Conservation (phyloP, 2,329 filamentous ascomycete genomes). For the Fusarium coffeatum region DNA sequence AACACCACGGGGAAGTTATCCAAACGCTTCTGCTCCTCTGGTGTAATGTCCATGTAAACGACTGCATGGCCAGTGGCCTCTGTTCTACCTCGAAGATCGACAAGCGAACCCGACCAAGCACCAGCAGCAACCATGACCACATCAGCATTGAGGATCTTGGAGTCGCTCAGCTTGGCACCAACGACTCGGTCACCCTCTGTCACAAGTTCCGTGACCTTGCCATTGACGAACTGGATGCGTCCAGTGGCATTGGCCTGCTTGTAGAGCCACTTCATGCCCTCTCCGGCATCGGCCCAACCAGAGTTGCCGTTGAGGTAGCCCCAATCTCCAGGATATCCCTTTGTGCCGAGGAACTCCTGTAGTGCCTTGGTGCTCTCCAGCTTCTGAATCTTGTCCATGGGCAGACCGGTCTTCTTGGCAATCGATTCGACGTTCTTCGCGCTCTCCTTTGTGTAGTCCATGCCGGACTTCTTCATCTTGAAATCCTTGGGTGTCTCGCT, state of each 20-base stretch:
- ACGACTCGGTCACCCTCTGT: constrained; percentile 57
- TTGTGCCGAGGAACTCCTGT: constrained; percentile 57
- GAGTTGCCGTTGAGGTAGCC: constrained; percentile 80
- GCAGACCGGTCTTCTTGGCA: constrained; percentile 53
- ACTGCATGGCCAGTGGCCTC: constrained; percentile 86
- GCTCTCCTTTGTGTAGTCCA: constrained; percentile 70
- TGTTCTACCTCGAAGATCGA: constrained; percentile 81
- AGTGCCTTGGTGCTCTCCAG: constrained; percentile 61
- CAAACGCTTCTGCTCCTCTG: constrained; percentile 75
- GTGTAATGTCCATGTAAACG: constrained; percentile 79
- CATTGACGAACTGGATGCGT: constrained; percentile 67
- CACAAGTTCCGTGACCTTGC: constrained; percentile 58
- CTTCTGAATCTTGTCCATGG: constrained; percentile 56
- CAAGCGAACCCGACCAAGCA: constrained; percentile 83
- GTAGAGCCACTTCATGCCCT: constrained; percentile 73
- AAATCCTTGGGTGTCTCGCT: constrained; percentile 54
- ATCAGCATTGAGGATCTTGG: constrained; percentile 65
- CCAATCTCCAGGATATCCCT: constrained; percentile 68
- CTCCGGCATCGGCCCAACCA: constrained; percentile 85
- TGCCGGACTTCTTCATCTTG: constrained; percentile 56
- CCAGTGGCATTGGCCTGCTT: constrained; percentile 64
- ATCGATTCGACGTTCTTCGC: constrained; percentile 69
- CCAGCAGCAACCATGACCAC: constrained; percentile 85
- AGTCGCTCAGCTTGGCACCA: constrained; percentile 61
- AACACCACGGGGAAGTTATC: constrained; percentile 76